Percentiles rank a stretch among this genome's conserved stretches.
Evolutionary conservation across 2,329 filamentous ascomycete genomes (phyloP).

Genomic region (Didymella lethalis): DNA sequence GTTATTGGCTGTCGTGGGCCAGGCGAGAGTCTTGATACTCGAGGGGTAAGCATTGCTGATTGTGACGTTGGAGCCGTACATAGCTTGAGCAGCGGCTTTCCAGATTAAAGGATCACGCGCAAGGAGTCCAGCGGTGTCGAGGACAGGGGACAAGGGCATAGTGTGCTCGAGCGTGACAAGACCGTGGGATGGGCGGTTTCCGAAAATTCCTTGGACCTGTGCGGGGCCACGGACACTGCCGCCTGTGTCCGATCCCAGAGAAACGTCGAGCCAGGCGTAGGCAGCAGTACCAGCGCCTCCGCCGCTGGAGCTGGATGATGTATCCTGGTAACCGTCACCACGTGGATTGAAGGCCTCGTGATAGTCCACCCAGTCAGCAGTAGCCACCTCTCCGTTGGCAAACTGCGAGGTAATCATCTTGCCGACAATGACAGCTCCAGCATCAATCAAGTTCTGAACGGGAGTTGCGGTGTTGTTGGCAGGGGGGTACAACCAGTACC

Average conservation of each 20-base stretch:
- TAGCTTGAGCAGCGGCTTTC: slow-evolving; percentile 54
- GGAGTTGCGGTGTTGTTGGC: slow-evolving; percentile 58
- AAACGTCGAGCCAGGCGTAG: slow-evolving; percentile 60
- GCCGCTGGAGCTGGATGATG: slow-evolving; percentile 58
- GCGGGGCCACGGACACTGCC: slow-evolving; percentile 60
- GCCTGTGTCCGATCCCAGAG: slow-evolving; percentile 60
- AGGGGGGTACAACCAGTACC: slow-evolving; percentile 61
- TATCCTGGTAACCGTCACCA: slow-evolving; percentile 57
- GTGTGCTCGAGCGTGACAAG: slow-evolving; percentile 58
- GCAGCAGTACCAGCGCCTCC: slow-evolving; percentile 55
- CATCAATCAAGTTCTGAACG: slow-evolving; percentile 64
- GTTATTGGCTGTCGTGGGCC: slow-evolving; percentile 48
- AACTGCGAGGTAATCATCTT: slow-evolving; percentile 58
- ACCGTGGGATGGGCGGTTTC: slow-evolving; percentile 59
- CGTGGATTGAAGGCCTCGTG: slow-evolving; percentile 55
- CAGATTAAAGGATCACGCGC: slow-evolving; percentile 56
- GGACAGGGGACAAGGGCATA: slow-evolving; percentile 58
- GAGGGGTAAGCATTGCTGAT: slow-evolving; percentile 53
- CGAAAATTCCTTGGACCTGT: slow-evolving; percentile 59
- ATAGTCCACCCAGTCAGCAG: slow-evolving; percentile 60
- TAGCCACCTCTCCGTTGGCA: slow-evolving; percentile 57
- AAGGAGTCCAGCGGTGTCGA: slow-evolving; percentile 59
- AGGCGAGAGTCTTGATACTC: slow-evolving; percentile 54
- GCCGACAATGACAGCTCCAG: slow-evolving; percentile 63
- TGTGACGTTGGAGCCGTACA: slow-evolving; percentile 58